phyloP scores from a whole-genome alignment of 441 rosid genomes.

The Rhodomyrtus psidioides region DNA sequence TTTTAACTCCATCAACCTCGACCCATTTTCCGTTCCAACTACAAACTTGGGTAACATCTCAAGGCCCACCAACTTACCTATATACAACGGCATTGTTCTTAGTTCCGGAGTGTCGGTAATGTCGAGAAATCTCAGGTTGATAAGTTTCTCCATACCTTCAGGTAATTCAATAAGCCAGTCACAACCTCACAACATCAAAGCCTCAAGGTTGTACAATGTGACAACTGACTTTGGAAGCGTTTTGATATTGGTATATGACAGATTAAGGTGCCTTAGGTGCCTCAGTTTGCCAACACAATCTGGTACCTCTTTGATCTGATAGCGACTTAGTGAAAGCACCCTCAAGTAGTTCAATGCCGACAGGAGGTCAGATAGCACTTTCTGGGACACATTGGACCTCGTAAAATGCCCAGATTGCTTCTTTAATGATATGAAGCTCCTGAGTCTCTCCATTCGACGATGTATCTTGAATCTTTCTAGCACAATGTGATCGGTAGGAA shows the following conservation, averaged over 20 bases:
- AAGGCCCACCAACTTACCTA: not conserved
- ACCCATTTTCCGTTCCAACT: fast-evolving
- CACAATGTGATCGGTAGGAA: fast-evolving
- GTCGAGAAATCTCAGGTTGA: not conserved
- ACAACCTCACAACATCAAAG: not conserved
- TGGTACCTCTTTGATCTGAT: fast-evolving
- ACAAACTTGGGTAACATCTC: fast-evolving
- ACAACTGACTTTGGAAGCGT: too few relatives aligned
- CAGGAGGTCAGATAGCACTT: not conserved
- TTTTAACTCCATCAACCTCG: not conserved
- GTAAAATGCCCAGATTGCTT: not conserved
- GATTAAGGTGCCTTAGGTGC: not conserved
- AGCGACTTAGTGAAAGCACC: not conserved
- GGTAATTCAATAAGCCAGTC: fast-evolving
- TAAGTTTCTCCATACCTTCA: not conserved
- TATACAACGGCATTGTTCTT: fast-evolving
- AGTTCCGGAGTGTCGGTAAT: fast-evolving
- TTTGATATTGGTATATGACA: too few relatives aligned
- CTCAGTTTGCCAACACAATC: not conserved
- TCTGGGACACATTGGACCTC: fast-evolving
- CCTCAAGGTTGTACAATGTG: too few relatives aligned
- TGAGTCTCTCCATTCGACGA: not conserved
- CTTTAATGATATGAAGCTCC: not conserved
- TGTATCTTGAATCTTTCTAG: not conserved
- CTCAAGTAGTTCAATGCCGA: not conserved